Percentiles rank a stretch among this genome's conserved stretches.
Conservation (phyloP, 2,329 filamentous ascomycete species). For the Dactylellina drechsleri region DNA sequence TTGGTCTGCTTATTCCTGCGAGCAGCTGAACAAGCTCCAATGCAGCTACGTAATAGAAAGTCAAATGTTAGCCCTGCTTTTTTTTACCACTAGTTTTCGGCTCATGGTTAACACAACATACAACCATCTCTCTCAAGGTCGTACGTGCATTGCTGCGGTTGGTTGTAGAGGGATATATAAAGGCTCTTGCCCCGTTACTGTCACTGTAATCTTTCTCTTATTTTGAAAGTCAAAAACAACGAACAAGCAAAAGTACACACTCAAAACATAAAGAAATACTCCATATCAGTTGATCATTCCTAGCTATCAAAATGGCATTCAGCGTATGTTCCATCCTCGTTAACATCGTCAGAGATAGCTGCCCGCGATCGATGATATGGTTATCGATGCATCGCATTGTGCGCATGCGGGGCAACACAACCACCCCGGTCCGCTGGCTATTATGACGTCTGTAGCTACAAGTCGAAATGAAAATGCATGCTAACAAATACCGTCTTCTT, state of each 20-base stretch:
- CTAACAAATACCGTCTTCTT: slow-evolving; percentile 6
- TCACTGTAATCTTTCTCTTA: too few species aligned
- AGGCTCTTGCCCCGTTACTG: neutral
- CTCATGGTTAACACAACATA: neutral
- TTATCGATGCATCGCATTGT: too few species aligned
- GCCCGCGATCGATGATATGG: too few species aligned
- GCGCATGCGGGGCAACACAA: slow-evolving; percentile 24
- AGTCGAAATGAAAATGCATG: neutral
- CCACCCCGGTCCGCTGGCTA: neutral
- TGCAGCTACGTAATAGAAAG: neutral
- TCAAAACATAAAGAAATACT: neutral
- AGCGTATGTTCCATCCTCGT: slow-evolving; percentile 1
- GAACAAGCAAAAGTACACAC: neutral
- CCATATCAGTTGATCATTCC: neutral
- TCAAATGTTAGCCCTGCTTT: neutral
- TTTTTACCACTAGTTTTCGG: neutral
- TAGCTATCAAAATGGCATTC: slow-evolving; percentile 5
- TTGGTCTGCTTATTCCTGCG: slow-evolving; percentile 2
- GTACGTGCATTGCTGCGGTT: too few species aligned
- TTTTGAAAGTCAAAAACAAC: too few species aligned
- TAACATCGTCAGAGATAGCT: too few species aligned
- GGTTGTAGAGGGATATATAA: neutral
- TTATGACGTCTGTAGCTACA: neutral
- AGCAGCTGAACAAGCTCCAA: neutral
- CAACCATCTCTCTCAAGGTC: too few species aligned